phyloP scores from a whole-genome alignment of 1,139 yeast species.

The Saccharomyces hybrid region DNA sequence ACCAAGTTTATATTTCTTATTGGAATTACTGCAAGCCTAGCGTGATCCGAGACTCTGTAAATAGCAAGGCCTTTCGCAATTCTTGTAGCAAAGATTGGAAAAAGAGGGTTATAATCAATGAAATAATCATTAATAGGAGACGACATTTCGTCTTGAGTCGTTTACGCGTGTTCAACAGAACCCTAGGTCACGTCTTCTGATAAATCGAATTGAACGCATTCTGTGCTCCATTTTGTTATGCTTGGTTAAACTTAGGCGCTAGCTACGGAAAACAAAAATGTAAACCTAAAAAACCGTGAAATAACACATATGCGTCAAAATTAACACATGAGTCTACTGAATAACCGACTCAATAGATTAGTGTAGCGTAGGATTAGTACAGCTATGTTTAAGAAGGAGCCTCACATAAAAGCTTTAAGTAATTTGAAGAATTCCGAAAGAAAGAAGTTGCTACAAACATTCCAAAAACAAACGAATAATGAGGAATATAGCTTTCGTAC shows the following conservation, averaged over 20 bases:
- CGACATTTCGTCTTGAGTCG: neutral
- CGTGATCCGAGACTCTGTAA: slow-evolving; percentile 14
- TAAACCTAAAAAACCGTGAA: neutral
- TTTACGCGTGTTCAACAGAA: neutral
- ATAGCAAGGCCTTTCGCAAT: slow-evolving; percentile 13
- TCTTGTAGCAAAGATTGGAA: slow-evolving; percentile 10
- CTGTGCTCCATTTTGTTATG: neutral
- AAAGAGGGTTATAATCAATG: slow-evolving; percentile 10
- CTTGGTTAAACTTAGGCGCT: neutral
- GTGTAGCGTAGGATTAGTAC: neutral
- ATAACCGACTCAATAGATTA: neutral
- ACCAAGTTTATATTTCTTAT: slow-evolving; percentile 19
- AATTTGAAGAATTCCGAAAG: slow-evolving; percentile 80
- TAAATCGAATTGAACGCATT: neutral
- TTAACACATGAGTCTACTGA: neutral
- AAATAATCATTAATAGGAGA: neutral
- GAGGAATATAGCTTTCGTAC: slow-evolving; percentile 53
- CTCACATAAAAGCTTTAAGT: slow-evolving; percentile 64
- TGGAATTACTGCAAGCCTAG: slow-evolving; percentile 16
- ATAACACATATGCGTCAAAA: neutral
- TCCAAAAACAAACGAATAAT: slow-evolving; percentile 40
- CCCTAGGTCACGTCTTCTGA: neutral
- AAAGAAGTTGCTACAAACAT: slow-evolving; percentile 46
- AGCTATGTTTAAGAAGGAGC: slow-evolving; percentile 57
- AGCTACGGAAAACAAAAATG: neutral